Conservation (phyloP, 306 rosid genomes). For the Prunus davidiana region DNA sequence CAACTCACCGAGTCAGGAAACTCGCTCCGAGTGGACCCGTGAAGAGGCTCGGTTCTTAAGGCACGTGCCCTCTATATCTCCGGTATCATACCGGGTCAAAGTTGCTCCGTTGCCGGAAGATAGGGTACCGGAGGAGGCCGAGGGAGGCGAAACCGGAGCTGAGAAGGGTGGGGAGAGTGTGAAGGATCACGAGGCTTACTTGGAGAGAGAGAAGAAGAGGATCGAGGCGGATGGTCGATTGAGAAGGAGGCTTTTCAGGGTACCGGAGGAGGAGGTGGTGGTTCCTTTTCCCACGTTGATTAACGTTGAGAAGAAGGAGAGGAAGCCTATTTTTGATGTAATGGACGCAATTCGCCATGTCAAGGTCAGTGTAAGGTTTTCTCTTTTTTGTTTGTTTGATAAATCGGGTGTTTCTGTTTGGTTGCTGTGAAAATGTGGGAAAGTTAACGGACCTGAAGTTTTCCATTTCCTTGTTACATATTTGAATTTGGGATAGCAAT, state of each 20-base stretch:
- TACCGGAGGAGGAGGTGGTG: constrained; percentile 49
- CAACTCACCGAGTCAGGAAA: constrained; percentile 23
- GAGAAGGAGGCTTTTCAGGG: constrained; percentile 42
- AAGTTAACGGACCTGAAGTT: not conserved
- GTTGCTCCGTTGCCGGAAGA: constrained; percentile 90
- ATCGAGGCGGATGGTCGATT: constrained; percentile 43
- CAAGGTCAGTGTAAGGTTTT: constrained; percentile 53
- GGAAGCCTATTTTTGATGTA: constrained; percentile 64
- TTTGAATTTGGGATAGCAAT: not conserved
- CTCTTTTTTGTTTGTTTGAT: not conserved
- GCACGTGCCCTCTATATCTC: constrained; percentile 51
- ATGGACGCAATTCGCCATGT: constrained; percentile 77
- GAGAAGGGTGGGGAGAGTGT: constrained; percentile 10
- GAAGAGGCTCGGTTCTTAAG: constrained; percentile 70
- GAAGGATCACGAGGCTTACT: constrained; percentile 14
- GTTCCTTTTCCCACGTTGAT: constrained; percentile 73
- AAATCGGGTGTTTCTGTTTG: not conserved
- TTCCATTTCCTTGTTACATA: not conserved
- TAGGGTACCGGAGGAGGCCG: constrained; percentile 22
- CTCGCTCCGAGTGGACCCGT: constrained; percentile 48
- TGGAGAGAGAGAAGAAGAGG: constrained; percentile 49
- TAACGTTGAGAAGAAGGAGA: constrained; percentile 65
- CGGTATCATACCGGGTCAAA: constrained; percentile 55
- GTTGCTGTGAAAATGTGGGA: not conserved
- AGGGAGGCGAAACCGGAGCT: not conserved